Conservation (phyloP, 2,329 filamentous ascomycete genomes). For the Xylariaceae sp. region DNA sequence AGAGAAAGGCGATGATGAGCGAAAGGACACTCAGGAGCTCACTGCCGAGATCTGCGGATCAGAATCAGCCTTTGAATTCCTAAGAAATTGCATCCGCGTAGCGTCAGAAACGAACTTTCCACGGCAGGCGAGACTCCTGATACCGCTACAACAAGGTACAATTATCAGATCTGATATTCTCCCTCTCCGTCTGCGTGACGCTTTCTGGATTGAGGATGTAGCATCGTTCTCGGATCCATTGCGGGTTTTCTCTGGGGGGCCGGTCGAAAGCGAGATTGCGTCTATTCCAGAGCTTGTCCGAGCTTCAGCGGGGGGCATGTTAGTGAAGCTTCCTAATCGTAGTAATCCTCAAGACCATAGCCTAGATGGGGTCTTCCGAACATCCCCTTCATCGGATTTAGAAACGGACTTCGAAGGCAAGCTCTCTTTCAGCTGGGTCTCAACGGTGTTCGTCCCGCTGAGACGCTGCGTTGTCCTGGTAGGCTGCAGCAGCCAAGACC, state of each 20-base stretch:
- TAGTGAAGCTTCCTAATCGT: conserved; percentile 10
- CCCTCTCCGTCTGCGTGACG: conserved; percentile 21
- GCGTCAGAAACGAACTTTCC: neutral
- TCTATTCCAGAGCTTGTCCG: conserved; percentile 19
- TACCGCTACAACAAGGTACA: conserved; percentile 19
- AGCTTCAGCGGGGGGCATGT: conserved; percentile 21
- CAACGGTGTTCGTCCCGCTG: conserved; percentile 11
- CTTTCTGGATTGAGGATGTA: conserved; percentile 16
- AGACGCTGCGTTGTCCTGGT: conserved; percentile 25
- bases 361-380: neutral
- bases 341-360: neutral
- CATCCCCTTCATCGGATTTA: conserved; percentile 11
- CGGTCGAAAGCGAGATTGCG: conserved; percentile 4
- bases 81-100: conserved; percentile 18
- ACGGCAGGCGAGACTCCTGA: conserved; percentile 18
- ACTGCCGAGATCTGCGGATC: conserved; percentile 6
- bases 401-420: conserved; percentile 23
- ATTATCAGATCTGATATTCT: conserved; percentile 25
- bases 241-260: conserved; percentile 15
- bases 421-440: conserved; percentile 22
- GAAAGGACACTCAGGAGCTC: neutral
- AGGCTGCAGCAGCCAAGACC: conserved; percentile 24
- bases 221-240: conserved; percentile 21
- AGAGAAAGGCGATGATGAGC: neutral
- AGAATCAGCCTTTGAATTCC: conserved; percentile 16